Evolutionary conservation across 2,329 filamentous ascomycete species (phyloP).

Genomic region (Botrytis tulipae): DNA sequence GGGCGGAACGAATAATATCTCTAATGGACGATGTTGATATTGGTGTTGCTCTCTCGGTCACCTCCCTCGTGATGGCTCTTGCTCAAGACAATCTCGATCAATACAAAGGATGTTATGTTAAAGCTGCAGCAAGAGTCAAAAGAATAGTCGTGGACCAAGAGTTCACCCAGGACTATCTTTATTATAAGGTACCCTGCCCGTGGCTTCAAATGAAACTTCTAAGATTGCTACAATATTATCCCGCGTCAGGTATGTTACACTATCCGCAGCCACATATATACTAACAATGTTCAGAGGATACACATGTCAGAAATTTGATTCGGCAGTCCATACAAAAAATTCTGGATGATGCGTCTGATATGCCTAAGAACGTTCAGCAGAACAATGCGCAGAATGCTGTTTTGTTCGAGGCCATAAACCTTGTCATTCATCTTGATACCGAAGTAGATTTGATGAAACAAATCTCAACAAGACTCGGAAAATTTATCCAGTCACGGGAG

Average conservation of each 20-base stretch:
- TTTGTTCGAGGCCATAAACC: conserved; percentile 95
- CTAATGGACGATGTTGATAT: conserved; percentile 96
- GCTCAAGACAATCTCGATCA: conserved; percentile 92
- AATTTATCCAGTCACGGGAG: conserved; percentile 94
- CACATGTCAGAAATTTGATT: conserved; percentile 86
- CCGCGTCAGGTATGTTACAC: conserved; percentile 70
- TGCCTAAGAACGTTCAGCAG: conserved; percentile 97
- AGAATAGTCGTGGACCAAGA: conserved; percentile 88
- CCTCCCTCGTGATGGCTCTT: conserved; percentile 89
- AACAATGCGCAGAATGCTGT: conserved; percentile 99
- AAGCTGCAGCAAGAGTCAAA: conserved; percentile 86
- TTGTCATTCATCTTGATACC: conserved; percentile 95
- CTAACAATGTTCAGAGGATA: conserved; percentile 65
- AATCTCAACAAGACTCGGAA: conserved; percentile 84
- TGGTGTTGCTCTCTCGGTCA: conserved; percentile 91
- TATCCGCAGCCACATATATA: conserved; percentile 3
- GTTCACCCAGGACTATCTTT: conserved; percentile 86
- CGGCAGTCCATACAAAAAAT: conserved; percentile 89
- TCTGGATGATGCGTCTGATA: conserved; percentile 84
- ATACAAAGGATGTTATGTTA: conserved; percentile 91
- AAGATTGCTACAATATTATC: conserved; percentile 90
- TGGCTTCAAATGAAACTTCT: conserved; percentile 97
- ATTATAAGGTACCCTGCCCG: conserved; percentile 99
- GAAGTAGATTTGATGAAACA: conserved; percentile 95
- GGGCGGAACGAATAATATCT: conserved; percentile 97